A percentile compares a stretch with the other conserved stretches of the same genome.
These are phyloP conservation scores for Sporothrix luriei DNA, from an alignment of 2,329 filamentous ascomycete genomes.

Conservation along the genomic window DNA sequence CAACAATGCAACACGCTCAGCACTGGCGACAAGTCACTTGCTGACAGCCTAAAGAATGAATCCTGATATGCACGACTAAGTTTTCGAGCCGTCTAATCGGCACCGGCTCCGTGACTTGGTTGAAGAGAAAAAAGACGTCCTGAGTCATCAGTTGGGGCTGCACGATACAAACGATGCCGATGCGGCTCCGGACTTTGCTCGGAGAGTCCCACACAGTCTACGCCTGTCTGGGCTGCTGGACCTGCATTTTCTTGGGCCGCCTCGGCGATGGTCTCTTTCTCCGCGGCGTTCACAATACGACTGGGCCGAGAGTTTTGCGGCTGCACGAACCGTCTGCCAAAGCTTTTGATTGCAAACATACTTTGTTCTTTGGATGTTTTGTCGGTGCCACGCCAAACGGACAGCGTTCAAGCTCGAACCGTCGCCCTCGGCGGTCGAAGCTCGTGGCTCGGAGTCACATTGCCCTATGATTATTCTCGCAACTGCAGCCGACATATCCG, in stretches of 20 bases:
- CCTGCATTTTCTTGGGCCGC: neutral
- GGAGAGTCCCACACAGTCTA: neutral
- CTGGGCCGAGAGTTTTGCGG: neutral
- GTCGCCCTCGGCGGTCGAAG: too few species aligned
- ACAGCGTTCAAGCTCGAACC: neutral
- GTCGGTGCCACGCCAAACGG: neutral
- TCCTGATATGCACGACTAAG: too few species aligned
- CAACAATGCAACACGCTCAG: too few species aligned
- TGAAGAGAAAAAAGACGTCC: too few species aligned
- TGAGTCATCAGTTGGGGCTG: neutral
- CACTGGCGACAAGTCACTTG: too few species aligned
- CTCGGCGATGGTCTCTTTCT: constrained; percentile 8
- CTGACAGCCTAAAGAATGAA: too few species aligned
- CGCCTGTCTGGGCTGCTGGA: neutral
- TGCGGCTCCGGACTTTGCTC: constrained; percentile 10
- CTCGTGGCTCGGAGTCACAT: neutral
- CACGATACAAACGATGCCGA: neutral
- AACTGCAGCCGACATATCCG: constrained; percentile 10
- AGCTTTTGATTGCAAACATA: too few species aligned
- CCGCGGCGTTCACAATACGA: neutral
- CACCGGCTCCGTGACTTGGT: too few species aligned
- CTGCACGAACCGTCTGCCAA: neutral
- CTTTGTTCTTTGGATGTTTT: neutral
- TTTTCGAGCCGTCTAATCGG: too few species aligned
- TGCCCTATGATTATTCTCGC: neutral